Evolutionary conservation across 2,329 filamentous ascomycete genomes (phyloP).

Genomic region (Chaetomium sp.): DNA sequence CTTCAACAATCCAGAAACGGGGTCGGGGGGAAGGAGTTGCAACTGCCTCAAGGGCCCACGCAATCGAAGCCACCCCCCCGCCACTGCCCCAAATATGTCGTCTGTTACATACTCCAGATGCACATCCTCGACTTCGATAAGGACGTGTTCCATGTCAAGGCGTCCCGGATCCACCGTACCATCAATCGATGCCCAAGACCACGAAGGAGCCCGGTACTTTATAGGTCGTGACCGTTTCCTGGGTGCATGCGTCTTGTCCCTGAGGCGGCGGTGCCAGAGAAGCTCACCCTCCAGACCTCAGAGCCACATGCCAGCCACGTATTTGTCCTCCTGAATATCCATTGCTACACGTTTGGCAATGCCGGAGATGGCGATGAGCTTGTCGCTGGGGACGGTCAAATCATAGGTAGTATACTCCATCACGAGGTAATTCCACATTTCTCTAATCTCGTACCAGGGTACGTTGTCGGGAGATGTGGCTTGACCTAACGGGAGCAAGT

Average conservation of each 20-base stretch:
- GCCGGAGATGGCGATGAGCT: conserved; percentile 18
- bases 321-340: too few species aligned
- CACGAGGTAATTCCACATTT: background rate
- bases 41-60: conserved; percentile 6
- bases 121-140: conserved; percentile 15
- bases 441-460: too few species aligned
- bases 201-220: conserved; percentile 14
- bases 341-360: conserved; percentile 15
- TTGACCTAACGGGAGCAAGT: too few species aligned
- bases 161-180: background rate
- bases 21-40: too few species aligned
- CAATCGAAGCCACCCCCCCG: conserved; percentile 10
- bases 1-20: too few species aligned
- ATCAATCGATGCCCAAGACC: conserved; percentile 21
- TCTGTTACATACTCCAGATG: conserved; percentile 1
- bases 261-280: background rate
- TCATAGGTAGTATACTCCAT: conserved; percentile 1
- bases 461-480: too few species aligned
- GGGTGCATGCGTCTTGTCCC: too few species aligned
- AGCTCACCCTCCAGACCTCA: conserved; percentile 17
- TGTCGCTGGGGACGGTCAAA: conserved; percentile 20
- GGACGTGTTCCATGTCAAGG: background rate
- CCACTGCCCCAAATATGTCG: conserved; percentile 8
- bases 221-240: too few species aligned
- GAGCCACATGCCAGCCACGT: conserved; percentile 22